These are phyloP conservation scores for Eucalyptus cloeziana DNA, from an alignment of 345 rosid species.

Conservation along the genomic window DNA sequence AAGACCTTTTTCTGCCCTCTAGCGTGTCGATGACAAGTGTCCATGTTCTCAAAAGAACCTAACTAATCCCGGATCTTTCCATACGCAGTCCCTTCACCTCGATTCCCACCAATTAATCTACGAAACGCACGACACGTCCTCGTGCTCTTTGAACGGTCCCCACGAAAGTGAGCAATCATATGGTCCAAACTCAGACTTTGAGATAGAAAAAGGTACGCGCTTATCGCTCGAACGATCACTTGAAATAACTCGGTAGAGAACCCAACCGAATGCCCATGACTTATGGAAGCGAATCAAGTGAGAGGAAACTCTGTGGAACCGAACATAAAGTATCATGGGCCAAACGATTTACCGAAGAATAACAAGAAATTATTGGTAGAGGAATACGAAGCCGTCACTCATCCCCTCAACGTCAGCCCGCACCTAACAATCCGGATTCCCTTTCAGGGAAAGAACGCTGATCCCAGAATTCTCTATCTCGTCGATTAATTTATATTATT, in stretches of 20 bases:
- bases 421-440: neutral
- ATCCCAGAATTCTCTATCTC: neutral
- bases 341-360: neutral
- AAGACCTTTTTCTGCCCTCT: neutral
- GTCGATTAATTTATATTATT: neutral
- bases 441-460: neutral
- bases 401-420: neutral
- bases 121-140: neutral
- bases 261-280: neutral
- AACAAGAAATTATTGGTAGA: neutral
- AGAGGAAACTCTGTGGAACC: neutral
- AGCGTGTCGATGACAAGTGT: neutral
- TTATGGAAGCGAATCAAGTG: neutral
- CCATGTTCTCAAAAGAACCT: neutral
- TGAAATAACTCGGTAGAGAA: neutral
- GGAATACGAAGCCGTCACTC: neutral
- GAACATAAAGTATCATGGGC: neutral
- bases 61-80: neutral
- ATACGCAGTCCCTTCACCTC: neutral
- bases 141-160: neutral
- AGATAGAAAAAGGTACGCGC: neutral
- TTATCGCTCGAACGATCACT: neutral
- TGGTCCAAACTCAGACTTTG: neutral
- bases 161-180: neutral
- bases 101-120: neutral